Evolutionary conservation across 768 basidiomycete genomes (phyloP).

Genomic region (Exidia glandulosa): DNA sequence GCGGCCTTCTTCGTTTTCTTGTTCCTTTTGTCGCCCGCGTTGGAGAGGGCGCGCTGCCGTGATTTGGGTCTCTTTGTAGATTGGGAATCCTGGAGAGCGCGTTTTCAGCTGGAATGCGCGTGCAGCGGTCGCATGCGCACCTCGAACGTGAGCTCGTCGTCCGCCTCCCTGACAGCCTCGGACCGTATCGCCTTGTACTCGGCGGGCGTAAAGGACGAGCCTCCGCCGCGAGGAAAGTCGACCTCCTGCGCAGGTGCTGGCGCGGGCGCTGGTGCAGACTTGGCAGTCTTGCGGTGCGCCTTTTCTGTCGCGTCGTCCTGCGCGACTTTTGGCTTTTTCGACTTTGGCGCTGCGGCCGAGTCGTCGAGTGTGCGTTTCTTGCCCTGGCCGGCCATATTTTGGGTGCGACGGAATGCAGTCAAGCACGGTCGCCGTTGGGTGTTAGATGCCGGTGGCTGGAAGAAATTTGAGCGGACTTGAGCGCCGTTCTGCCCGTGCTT

Average conservation of each 20-base stretch:
- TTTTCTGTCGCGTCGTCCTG: background rate
- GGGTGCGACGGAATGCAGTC: background rate
- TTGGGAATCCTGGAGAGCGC: background rate
- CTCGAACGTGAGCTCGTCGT: constrained; percentile 61
- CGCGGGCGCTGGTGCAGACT: background rate
- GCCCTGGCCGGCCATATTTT: background rate
- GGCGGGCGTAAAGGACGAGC: constrained; percentile 74
- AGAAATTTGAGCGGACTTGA: too few species aligned
- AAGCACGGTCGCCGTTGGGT: background rate
- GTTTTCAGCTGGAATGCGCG: background rate
- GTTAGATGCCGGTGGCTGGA: background rate
- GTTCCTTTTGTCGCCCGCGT: constrained; percentile 10
- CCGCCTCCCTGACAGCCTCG: constrained; percentile 77
- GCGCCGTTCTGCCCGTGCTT: too few species aligned
- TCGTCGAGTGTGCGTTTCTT: constrained; percentile 1
- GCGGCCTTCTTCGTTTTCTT: constrained; percentile 32
- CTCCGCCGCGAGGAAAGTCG: constrained; percentile 94
- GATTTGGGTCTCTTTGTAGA: constrained; percentile 4
- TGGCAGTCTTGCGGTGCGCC: background rate
- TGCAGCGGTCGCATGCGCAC: constrained; percentile 27
- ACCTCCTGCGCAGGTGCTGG: constrained; percentile 45
- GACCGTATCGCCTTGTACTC: constrained; percentile 80
- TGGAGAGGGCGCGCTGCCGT: background rate
- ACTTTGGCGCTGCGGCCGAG: background rate
- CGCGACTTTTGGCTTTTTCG: constrained; percentile 1